Evolutionary conservation across 1,139 yeast species (phyloP), one percentile per base, ranked within the genome.

Genomic region (Lipomyces yarrowii): DNA sequence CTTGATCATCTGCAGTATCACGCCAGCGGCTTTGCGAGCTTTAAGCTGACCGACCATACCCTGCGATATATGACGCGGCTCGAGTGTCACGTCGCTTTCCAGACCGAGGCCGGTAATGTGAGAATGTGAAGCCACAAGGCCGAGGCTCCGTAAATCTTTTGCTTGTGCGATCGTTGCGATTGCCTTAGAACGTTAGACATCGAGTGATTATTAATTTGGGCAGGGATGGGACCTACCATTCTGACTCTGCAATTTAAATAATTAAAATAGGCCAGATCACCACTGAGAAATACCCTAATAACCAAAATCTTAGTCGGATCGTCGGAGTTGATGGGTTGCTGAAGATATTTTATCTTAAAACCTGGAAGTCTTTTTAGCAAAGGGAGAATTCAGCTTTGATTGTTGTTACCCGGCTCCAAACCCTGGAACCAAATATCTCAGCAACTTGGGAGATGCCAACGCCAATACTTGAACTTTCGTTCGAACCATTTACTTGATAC

Each of bases 31-130:
- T 76, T 87, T 89, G 77, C 99, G 87, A 7, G 99, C 99, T 75
- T 89, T 88, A 69, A 89, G 76, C 80, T 96, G 99, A 30, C 99
- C 99, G 62, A 96, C 98, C 98, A 96, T 91, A 30, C 99, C 99
- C 76, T 94, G 96, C 56, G 90, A 83, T 23, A 83, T 78, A 70
- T 85, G 88, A 72, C 90, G 84, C 51, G 98, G 98, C 74, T 89
- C 91, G 72, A 96, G 82, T 72, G 89, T 87, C 48, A 69, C 71
- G 70, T 91, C 97, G 61, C 73, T 72, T 78, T 93, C 98, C 64
- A 96, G 85, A 18, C 99, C 99, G 48, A 96, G 83, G 0, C 99
- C 99, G 4, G 93, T 83, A 77, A 96, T 94, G 77, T 96, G 99
- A 8, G 98, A 92, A 77, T 96, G 99, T 26, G 98, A 97, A 3